phyloP scores from a whole-genome alignment of 2,329 filamentous ascomycete genomes.

The Juglanconis juglandina region DNA sequence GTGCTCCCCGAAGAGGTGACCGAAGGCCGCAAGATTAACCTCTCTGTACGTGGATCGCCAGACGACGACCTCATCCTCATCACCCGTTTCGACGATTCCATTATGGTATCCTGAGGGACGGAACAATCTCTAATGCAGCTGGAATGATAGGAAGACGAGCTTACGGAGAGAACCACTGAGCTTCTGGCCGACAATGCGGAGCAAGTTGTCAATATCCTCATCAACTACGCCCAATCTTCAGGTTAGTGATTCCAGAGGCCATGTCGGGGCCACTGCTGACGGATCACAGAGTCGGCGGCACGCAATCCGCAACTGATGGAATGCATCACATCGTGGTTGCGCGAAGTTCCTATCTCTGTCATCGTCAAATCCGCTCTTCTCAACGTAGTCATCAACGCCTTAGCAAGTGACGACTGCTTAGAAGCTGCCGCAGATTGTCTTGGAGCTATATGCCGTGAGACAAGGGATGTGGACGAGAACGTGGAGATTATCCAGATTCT shows the following conservation, averaged over 20 bases:
- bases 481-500: slow-evolving; percentile 76
- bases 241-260: slow-evolving; percentile 50
- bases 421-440: slow-evolving; percentile 89
- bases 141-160: slow-evolving; percentile 84
- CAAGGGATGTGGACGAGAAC: slow-evolving; percentile 88
- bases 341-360: slow-evolving; percentile 80
- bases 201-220: slow-evolving; percentile 81
- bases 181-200: slow-evolving; percentile 86
- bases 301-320: slow-evolving; percentile 89
- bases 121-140: slow-evolving; percentile 42
- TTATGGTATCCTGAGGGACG: slow-evolving; percentile 31
- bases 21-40: slow-evolving; percentile 97
- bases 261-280: slow-evolving; percentile 21
- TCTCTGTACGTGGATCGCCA: slow-evolving; percentile 85
- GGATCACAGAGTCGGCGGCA: slow-evolving; percentile 62
- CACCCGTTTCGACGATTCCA: slow-evolving; percentile 28
- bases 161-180: slow-evolving; percentile 79
- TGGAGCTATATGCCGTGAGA: slow-evolving; percentile 88
- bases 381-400: slow-evolving; percentile 72
- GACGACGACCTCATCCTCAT: slow-evolving; percentile 40
- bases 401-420: slow-evolving; percentile 73
- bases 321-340: slow-evolving; percentile 94
- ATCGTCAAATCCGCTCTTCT: slow-evolving; percentile 84
- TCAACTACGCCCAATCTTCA: slow-evolving; percentile 88
- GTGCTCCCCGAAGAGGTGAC: slow-evolving; percentile 98